phyloP scores from a whole-genome alignment of 2,329 filamentous ascomycete species.

The Pyrenophora seminiperda region DNA sequence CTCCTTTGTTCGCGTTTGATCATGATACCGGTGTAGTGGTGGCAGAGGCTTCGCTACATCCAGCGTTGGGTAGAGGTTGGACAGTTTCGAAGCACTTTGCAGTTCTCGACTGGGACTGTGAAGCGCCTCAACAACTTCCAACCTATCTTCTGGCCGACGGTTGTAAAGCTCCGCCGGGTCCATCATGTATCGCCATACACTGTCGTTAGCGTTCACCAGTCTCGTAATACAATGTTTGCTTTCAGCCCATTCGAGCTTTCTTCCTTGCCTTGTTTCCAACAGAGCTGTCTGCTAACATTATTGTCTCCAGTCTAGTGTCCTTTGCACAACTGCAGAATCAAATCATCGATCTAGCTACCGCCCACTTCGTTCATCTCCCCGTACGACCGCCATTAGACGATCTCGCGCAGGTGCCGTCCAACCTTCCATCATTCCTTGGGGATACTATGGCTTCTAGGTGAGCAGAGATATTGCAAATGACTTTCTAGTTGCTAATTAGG shows the following conservation, averaged over 20 bases:
- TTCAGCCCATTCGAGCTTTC: not conserved
- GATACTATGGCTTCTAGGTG: conserved; percentile 57
- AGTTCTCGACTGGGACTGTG: conserved; percentile 12
- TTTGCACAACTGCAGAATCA: conserved; percentile 59
- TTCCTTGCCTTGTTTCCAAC: not conserved
- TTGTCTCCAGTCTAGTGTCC: conserved; percentile 53
- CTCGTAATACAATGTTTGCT: conserved; percentile 12
- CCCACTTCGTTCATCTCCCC: conserved; percentile 59
- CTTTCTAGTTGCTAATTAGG: conserved; percentile 3
- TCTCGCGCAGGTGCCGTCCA: conserved; percentile 57
- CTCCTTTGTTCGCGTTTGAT: conserved; percentile 27
- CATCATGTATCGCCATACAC: conserved; percentile 16
- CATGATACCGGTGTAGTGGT: conserved; percentile 9
- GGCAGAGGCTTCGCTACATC: not conserved
- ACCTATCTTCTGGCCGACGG: conserved; percentile 15
- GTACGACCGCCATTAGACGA: conserved; percentile 58
- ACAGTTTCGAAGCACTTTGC: conserved; percentile 6
- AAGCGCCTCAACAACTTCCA: conserved; percentile 16
- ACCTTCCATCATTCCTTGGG: conserved; percentile 60
- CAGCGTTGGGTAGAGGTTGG: conserved; percentile 3
- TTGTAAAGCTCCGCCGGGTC: conserved; percentile 10
- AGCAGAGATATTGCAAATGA: conserved; percentile 3
- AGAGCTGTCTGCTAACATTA: conserved; percentile 5
- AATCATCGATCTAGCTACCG: conserved; percentile 58
- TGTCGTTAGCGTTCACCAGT: conserved; percentile 13